A percentile compares a stretch with the other conserved stretches of the same genome.
These are phyloP conservation scores for Monosporascus sp. DNA, from an alignment of 2,329 filamentous ascomycete species.

Conservation along the genomic window DNA sequence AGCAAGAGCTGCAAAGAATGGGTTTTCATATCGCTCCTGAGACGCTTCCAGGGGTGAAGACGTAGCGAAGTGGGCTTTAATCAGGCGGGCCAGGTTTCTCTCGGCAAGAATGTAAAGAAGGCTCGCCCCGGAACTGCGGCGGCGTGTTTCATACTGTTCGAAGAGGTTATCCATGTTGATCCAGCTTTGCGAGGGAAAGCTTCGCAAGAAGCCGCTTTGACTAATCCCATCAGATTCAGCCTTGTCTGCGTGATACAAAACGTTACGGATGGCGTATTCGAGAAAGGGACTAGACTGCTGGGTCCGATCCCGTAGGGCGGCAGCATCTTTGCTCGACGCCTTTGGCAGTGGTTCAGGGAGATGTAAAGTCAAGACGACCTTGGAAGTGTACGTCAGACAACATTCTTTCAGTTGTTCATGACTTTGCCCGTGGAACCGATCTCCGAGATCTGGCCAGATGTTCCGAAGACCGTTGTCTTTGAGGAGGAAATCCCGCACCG, in stretches of 20 bases:
- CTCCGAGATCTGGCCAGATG: slow-evolving; percentile 26
- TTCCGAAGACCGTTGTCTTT: slow-evolving; percentile 26
- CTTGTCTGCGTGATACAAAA: slow-evolving; percentile 38
- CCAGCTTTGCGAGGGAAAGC: slow-evolving; percentile 25
- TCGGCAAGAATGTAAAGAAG: slow-evolving; percentile 33
- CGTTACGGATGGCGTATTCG: slow-evolving; percentile 35
- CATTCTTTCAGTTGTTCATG: slow-evolving; percentile 42
- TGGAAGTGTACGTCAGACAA: slow-evolving; percentile 36
- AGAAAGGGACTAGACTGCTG: slow-evolving; percentile 38
- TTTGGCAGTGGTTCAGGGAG: slow-evolving; percentile 5
- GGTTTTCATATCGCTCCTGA: slow-evolving; percentile 1
- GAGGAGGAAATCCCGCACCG: slow-evolving; percentile 36
- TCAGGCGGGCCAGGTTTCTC: slow-evolving; percentile 6
- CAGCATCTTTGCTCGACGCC: slow-evolving; percentile 10
- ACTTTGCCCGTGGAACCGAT: slow-evolving; percentile 28
- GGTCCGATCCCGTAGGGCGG: slow-evolving; percentile 13
- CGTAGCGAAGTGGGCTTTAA: background rate
- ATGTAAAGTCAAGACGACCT: slow-evolving; percentile 15
- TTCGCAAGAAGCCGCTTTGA: slow-evolving; percentile 27
- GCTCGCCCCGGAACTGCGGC: slow-evolving; percentile 19
- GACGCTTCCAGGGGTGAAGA: background rate
- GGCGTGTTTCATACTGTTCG: slow-evolving; percentile 17
- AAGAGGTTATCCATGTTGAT: slow-evolving; percentile 26
- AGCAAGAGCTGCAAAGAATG: slow-evolving; percentile 6
- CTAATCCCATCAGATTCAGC: slow-evolving; percentile 22